phyloP scores from a whole-genome alignment of 257 asterid species.

The Oldenlandia corymbosa region DNA sequence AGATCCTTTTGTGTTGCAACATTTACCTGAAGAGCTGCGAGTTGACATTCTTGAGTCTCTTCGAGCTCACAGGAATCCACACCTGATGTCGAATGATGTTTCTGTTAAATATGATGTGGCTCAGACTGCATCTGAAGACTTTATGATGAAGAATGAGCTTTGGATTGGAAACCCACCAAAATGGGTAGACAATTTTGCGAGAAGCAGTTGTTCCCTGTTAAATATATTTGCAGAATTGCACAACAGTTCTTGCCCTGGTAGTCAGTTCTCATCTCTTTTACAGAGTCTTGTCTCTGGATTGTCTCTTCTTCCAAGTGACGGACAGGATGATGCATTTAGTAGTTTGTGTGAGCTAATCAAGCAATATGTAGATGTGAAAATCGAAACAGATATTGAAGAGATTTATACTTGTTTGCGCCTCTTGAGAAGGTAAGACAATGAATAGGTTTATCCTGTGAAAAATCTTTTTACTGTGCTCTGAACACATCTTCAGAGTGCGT shows the following conservation, averaged over 20 bases:
- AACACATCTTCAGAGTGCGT: neutral
- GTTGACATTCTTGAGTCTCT: conserved; percentile 65
- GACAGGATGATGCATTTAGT: conserved; percentile 37
- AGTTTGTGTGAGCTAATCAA: conserved; percentile 61
- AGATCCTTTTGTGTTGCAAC: conserved; percentile 67
- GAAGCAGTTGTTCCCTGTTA: conserved; percentile 39
- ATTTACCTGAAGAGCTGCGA: conserved; percentile 81
- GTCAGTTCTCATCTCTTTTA: conserved; percentile 53
- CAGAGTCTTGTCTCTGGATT: conserved; percentile 43
- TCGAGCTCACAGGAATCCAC: conserved; percentile 58
- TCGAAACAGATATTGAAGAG: conserved; percentile 82
- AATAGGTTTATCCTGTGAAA: neutral
- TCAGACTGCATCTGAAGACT: conserved; percentile 24
- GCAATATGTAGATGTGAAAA: conserved; percentile 59
- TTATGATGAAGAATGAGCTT: conserved; percentile 37
- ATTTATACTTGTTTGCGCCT: conserved; percentile 60
- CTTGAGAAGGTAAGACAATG: conserved; percentile 49
- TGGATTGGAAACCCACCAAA: conserved; percentile 81
- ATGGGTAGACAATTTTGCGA: conserved; percentile 69
- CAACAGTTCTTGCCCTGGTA: conserved; percentile 31
- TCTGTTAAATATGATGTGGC: conserved; percentile 29
- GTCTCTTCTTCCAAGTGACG: conserved; percentile 27
- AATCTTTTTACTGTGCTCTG: neutral
- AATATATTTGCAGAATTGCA: conserved; percentile 44
- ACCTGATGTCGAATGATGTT: conserved; percentile 25